These are phyloP conservation scores for Fragaria vesca DNA, from an alignment of 306 rosid genomes.

Conservation along the genomic window DNA sequence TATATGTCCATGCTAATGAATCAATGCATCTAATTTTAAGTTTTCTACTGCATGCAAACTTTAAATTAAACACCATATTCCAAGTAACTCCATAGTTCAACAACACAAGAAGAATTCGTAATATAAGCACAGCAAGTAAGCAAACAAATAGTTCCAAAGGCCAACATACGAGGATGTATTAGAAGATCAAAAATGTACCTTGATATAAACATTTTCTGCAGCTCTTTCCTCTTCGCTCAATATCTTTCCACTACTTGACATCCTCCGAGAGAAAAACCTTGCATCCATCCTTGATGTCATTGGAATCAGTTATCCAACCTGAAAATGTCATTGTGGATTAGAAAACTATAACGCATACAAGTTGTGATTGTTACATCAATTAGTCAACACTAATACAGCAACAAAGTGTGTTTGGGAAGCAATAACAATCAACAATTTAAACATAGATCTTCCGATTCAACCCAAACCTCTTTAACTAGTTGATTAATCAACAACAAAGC, in stretches of 20 bases:
- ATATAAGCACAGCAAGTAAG: not conserved
- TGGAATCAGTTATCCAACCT: constrained; percentile 27
- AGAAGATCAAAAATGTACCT: constrained; percentile 36
- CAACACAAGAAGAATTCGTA: not conserved
- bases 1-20: not conserved
- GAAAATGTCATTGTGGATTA: not conserved
- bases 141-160: constrained; percentile 3
- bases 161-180: not conserved
- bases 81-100: not conserved
- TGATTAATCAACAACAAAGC: not conserved
- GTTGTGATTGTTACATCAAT: not conserved
- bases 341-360: not conserved
- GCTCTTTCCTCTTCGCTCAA: constrained; percentile 87
- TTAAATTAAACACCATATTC: not conserved
- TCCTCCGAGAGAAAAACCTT: constrained; percentile 60
- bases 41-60: not conserved
- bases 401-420: not conserved
- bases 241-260: constrained; percentile 67
- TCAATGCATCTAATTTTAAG: not conserved
- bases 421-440: not conserved
- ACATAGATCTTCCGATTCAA: not conserved
- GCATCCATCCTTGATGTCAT: constrained; percentile 71
- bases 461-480: not conserved
- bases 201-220: constrained; percentile 72
- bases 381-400: not conserved